Conservation (phyloP, 176 grass and related monocot genomes). For the Rhipidocladum racemiflorum region DNA sequence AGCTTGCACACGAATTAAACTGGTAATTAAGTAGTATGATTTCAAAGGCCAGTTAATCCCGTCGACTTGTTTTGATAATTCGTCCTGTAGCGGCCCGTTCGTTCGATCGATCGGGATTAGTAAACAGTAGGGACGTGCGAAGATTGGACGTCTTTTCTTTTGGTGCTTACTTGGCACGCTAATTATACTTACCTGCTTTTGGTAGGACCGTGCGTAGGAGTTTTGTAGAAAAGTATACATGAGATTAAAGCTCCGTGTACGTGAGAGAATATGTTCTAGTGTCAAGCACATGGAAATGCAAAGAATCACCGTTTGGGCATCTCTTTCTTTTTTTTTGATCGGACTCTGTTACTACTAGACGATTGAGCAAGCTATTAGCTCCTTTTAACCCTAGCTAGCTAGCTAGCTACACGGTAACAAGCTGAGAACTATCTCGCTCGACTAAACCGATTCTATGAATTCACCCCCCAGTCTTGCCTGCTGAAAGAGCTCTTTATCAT, state of each 20-base stretch:
- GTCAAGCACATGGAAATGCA: not conserved
- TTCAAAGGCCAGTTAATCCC: not conserved
- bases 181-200: not conserved
- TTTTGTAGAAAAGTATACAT: not conserved
- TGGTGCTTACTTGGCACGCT: not conserved
- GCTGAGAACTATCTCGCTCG: constrained; percentile 21
- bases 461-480: not conserved
- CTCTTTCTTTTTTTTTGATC: not conserved
- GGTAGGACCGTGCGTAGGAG: too few species aligned
- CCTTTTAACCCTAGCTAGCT: not conserved
- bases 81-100: not conserved
- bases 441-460: not conserved
- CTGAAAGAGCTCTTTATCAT: not conserved
- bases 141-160: not conserved
- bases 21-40: too few species aligned
- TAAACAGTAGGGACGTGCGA: not conserved
- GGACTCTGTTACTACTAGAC: not conserved
- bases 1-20: constrained; percentile 15
- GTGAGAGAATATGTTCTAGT: not conserved
- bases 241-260: not conserved
- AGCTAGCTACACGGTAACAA: not conserved
- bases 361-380: not conserved
- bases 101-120: not conserved
- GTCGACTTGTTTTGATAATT: not conserved
- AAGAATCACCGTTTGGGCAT: not conserved